A percentile compares a stretch with the other conserved stretches of the same genome.
These are phyloP conservation scores for Colletotrichum sp. DNA, from an alignment of 2,329 filamentous ascomycete species.

Conservation along the genomic window DNA sequence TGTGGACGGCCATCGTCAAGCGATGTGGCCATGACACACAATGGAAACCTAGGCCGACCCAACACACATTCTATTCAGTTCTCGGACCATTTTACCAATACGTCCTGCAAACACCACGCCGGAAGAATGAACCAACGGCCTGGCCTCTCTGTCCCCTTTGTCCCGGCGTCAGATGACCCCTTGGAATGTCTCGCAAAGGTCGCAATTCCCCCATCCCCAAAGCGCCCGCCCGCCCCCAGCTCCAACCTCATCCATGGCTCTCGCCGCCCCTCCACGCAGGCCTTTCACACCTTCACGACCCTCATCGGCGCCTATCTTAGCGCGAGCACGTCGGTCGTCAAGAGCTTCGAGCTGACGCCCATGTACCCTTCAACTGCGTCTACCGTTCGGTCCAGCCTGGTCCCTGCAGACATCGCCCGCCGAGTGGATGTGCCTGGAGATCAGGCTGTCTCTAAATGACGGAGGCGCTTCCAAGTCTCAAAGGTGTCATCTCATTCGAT, in stretches of 20 bases:
- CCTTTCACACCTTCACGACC: slow-evolving; percentile 3
- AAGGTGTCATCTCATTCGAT: not conserved
- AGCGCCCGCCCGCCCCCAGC: not conserved
- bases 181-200: slow-evolving; percentile 8
- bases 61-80: not conserved
- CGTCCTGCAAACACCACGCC: not conserved
- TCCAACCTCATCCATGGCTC: not conserved
- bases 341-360: not conserved
- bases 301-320: slow-evolving; percentile 9
- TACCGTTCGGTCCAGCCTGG: not conserved
- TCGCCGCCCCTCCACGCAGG: not conserved
- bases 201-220: not conserved
- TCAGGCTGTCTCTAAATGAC: not conserved
- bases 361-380: not conserved
- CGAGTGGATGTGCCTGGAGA: not conserved
- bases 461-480: not conserved
- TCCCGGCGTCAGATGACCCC: slow-evolving; percentile 9
- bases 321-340: not conserved
- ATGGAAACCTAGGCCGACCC: not conserved
- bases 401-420: not conserved
- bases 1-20: slow-evolving; percentile 1
- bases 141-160: not conserved
- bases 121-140: not conserved
- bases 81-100: not conserved
- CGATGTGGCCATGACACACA: not conserved